Percentiles rank a stretch among this genome's conserved stretches.
Evolutionary conservation across 2,329 filamentous ascomycete genomes (phyloP).

Genomic region (Scorias spongiosa): DNA sequence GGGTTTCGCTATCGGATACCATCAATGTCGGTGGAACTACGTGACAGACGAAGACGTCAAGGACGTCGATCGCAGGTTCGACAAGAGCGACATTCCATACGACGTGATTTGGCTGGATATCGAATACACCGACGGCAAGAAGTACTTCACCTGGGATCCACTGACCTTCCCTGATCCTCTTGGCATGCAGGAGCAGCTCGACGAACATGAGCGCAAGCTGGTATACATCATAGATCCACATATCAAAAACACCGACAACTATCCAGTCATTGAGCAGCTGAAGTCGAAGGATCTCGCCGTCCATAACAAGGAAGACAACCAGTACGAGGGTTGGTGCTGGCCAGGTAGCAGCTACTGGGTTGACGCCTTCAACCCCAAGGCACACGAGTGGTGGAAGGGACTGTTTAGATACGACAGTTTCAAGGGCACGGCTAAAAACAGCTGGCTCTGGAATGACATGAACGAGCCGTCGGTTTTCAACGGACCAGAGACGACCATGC

Average conservation of each 20-base stretch:
- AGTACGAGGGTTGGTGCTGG: slow-evolving; percentile 98
- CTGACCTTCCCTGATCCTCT: slow-evolving; percentile 76
- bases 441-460: slow-evolving; percentile 99
- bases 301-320: slow-evolving; percentile 74
- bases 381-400: slow-evolving; percentile 76
- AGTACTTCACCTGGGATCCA: slow-evolving; percentile 96
- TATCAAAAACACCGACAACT: slow-evolving; percentile 81
- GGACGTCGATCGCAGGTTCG: slow-evolving; percentile 91
- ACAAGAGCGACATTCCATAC: slow-evolving; percentile 89
- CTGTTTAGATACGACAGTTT: slow-evolving; percentile 82
- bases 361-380: slow-evolving; percentile 87
- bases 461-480: slow-evolving; percentile 99
- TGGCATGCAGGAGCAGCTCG: slow-evolving; percentile 76
- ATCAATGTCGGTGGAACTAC: slow-evolving; percentile 99
- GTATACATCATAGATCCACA: slow-evolving; percentile 94
- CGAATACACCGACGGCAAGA: slow-evolving; percentile 91
- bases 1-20: slow-evolving; percentile 82
- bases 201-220: slow-evolving; percentile 71
- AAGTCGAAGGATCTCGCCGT: slow-evolving; percentile 72
- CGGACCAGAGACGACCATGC: slow-evolving; percentile 95
- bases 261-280: slow-evolving; percentile 62
- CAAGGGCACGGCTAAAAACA: slow-evolving; percentile 71
- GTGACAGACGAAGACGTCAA: slow-evolving; percentile 93
- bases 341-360: slow-evolving; percentile 94
- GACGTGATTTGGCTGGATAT: slow-evolving; percentile 99